phyloP scores from a whole-genome alignment of 768 basidiomycete species.

The Sporobolomyces phaffii region DNA sequence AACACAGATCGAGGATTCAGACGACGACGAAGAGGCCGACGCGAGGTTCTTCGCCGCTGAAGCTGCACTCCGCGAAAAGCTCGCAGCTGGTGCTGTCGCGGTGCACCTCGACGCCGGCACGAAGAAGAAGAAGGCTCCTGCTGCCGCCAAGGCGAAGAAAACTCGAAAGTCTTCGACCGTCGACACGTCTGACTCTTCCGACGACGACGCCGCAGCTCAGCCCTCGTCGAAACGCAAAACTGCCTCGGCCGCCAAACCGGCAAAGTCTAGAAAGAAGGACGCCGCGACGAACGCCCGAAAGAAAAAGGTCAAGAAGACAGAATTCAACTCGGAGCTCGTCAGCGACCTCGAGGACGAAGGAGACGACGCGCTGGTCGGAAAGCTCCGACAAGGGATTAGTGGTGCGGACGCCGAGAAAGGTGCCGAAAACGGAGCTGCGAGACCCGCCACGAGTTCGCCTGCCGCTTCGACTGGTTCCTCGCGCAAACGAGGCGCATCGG shows the following conservation, averaged over 20 bases:
- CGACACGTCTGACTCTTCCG: not conserved
- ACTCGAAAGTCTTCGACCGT: too few species aligned
- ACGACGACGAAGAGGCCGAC: slow-evolving; percentile 38
- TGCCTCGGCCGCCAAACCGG: not conserved
- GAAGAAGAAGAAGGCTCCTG: slow-evolving; percentile 16
- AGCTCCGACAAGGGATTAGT: not conserved
- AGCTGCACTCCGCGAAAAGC: slow-evolving; percentile 27
- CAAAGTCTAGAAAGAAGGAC: slow-evolving; percentile 10
- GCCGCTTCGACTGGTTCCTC: not conserved
- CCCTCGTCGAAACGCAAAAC: not conserved
- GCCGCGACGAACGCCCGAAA: not conserved
- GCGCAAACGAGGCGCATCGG: slow-evolving; percentile 18
- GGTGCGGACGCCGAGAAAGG: not conserved
- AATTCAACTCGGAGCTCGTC: slow-evolving; percentile 4
- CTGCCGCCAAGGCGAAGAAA: not conserved
- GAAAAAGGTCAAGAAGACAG: slow-evolving; percentile 16
- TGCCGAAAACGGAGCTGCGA: not conserved
- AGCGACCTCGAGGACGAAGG: slow-evolving; percentile 26
- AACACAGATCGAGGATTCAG: slow-evolving; percentile 29
- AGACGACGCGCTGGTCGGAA: slow-evolving; percentile 1
- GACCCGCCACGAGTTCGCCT: not conserved
- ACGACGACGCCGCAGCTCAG: not conserved
- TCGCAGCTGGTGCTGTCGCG: slow-evolving; percentile 11
- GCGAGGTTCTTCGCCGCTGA: slow-evolving; percentile 37
- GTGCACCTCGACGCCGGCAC: slow-evolving; percentile 2